phyloP scores from a whole-genome alignment of 2,329 filamentous ascomycete species.

The Scytalidium sp. region DNA sequence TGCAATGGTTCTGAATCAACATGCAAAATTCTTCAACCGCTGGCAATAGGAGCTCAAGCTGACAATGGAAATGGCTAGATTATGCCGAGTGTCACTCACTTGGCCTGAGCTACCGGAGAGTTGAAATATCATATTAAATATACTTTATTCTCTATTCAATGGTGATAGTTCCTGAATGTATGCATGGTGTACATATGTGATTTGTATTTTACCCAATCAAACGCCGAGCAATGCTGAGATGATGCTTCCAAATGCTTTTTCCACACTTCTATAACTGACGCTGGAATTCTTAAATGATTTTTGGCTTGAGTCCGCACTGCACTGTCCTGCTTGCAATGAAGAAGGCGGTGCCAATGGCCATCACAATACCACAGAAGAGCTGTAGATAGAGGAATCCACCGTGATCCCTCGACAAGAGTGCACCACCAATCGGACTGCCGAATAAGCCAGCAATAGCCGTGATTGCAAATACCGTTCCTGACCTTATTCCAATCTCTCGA shows the following conservation, averaged over 20 bases:
- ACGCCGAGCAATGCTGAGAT: not conserved
- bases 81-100: too few species aligned
- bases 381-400: conserved; percentile 51
- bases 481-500: conserved; percentile 65
- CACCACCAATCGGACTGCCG: conserved; percentile 66
- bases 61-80: too few species aligned
- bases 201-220: not conserved
- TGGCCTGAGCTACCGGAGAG: too few species aligned
- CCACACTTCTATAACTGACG: not conserved
- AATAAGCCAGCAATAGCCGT: conserved; percentile 63
- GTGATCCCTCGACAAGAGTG: conserved; percentile 48
- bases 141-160: too few species aligned
- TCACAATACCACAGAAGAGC: conserved; percentile 60
- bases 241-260: not conserved
- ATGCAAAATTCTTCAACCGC: too few species aligned
- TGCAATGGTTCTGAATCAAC: too few species aligned
- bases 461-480: conserved; percentile 60
- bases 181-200: not conserved
- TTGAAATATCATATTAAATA: too few species aligned
- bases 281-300: conserved; percentile 16
- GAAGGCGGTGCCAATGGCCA: conserved; percentile 37
- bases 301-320: conserved; percentile 20
- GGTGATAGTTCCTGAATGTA: too few species aligned
- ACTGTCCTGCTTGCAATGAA: conserved; percentile 34
- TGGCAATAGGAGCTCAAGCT: too few species aligned